These are phyloP conservation scores for Erysiphe pulchra DNA, from an alignment of 2,329 filamentous ascomycete species.

Conservation along the genomic window DNA sequence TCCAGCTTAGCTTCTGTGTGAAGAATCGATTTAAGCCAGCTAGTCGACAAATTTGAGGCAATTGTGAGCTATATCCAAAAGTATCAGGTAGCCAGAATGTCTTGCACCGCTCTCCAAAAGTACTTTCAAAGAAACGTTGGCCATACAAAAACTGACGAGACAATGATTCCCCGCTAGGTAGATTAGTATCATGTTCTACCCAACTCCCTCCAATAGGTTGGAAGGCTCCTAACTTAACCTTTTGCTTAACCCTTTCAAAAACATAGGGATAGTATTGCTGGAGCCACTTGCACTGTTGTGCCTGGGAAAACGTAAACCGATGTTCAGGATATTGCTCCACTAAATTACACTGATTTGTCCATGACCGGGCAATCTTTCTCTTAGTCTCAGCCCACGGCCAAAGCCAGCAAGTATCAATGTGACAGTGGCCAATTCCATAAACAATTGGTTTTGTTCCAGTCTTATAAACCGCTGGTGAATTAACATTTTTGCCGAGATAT, in stretches of 20 bases:
- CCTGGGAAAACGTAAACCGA: constrained; percentile 76
- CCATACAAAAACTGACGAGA: constrained; percentile 88
- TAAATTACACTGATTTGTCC: constrained; percentile 88
- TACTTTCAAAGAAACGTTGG: constrained; percentile 79
- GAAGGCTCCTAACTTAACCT: constrained; percentile 75
- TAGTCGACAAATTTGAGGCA: constrained; percentile 77
- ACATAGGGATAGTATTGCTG: constrained; percentile 70
- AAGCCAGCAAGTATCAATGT: constrained; percentile 95
- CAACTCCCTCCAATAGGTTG: constrained; percentile 92
- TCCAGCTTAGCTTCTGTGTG: constrained; percentile 97
- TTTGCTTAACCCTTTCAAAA: constrained; percentile 72
- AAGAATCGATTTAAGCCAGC: constrained; percentile 95
- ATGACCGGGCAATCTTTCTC: constrained; percentile 82
- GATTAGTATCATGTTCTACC: constrained; percentile 96
- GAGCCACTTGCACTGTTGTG: constrained; percentile 96
- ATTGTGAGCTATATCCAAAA: constrained; percentile 86
- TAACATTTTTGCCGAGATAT: constrained; percentile 58
- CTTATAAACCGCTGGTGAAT: constrained; percentile 66
- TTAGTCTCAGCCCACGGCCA: constrained; percentile 98
- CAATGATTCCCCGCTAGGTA: constrained; percentile 85
- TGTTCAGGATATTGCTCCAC: constrained; percentile 91
- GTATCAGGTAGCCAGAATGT: constrained; percentile 98
- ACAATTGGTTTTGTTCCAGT: constrained; percentile 50
- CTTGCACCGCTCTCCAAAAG: constrained; percentile 65
- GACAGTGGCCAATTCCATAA: constrained; percentile 80